phyloP scores from a whole-genome alignment of 2,329 filamentous ascomycete genomes.

The Lachnellula subtilissima region DNA sequence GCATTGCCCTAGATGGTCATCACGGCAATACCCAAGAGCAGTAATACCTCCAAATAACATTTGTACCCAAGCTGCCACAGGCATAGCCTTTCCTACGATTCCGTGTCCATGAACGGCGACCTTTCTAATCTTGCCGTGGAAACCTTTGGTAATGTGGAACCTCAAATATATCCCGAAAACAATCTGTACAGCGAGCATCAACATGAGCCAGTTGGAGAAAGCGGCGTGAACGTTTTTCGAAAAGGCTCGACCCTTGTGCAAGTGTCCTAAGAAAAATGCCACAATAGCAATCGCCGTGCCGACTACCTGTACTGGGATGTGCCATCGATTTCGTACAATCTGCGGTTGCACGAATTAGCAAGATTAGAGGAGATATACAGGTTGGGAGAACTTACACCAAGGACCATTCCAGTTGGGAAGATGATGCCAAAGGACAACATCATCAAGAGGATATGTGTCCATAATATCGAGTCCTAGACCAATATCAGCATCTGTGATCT shows the following conservation, averaged over 20 bases:
- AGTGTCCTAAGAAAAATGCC: conserved; percentile 87
- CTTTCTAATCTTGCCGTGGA: conserved; percentile 72
- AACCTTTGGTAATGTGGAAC: conserved; percentile 79
- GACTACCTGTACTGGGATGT: conserved; percentile 79
- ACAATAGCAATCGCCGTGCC: conserved; percentile 72
- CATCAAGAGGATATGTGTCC: conserved; percentile 90
- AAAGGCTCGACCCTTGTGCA: conserved; percentile 86
- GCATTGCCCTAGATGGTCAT: conserved; percentile 87
- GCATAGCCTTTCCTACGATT: conserved; percentile 80
- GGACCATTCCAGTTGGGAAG: conserved; percentile 91
- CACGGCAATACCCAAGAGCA: conserved; percentile 84
- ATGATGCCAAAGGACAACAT: conserved; percentile 83
- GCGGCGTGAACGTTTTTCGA: conserved; percentile 71
- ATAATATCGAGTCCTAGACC: conserved; percentile 71
- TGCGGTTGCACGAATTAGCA: conserved; percentile 34
- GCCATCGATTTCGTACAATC: conserved; percentile 88
- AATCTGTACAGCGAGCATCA: conserved; percentile 73
- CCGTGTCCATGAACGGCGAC: conserved; percentile 70
- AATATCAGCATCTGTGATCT: conserved; percentile 31
- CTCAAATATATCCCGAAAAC: conserved; percentile 81
- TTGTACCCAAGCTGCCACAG: conserved; percentile 82
- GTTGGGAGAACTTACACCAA: conserved; percentile 60
- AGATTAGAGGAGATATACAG: background rate
- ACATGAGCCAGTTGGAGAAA: conserved; percentile 76
- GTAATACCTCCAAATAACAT: conserved; percentile 97